Evolutionary conservation across 2,329 filamentous ascomycete genomes (phyloP).

Genomic region (Xylariaceae sp.): DNA sequence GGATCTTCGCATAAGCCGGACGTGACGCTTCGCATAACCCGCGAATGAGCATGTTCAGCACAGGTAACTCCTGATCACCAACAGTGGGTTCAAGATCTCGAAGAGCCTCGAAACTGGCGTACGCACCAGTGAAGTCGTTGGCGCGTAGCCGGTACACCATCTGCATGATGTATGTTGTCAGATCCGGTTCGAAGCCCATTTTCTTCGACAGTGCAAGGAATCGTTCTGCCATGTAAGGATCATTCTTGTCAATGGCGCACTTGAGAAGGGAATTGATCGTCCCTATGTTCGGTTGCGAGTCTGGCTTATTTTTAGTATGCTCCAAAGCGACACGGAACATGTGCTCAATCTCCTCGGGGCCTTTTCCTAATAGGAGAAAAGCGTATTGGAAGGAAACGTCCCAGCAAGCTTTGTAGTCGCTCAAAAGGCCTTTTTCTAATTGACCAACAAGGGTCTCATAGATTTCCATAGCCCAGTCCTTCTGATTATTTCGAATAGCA

Average conservation of each 20-base stretch:
- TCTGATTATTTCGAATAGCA: constrained; percentile 53
- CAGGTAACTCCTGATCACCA: constrained; percentile 53
- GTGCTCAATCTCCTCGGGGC: constrained; percentile 64
- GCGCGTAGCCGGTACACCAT: constrained; percentile 71
- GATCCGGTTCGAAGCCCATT: constrained; percentile 61
- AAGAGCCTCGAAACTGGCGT: constrained; percentile 58
- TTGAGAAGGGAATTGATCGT: constrained; percentile 75
- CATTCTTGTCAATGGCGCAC: constrained; percentile 63
- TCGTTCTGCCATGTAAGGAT: constrained; percentile 67
- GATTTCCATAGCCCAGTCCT: constrained; percentile 57
- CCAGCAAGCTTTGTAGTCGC: constrained; percentile 54
- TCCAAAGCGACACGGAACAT: constrained; percentile 65
- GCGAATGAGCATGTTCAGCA: constrained; percentile 67
- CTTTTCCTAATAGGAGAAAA: constrained; percentile 61
- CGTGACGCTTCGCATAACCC: constrained; percentile 57
- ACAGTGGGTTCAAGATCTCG: constrained; percentile 49
- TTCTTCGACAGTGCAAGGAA: constrained; percentile 63
- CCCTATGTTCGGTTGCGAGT: constrained; percentile 55
- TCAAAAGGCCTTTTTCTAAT: constrained; percentile 29
- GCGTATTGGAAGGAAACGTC: constrained; percentile 73
- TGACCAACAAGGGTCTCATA: constrained; percentile 48
- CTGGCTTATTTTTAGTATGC: constrained; percentile 41
- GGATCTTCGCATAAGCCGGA: constrained; percentile 64
- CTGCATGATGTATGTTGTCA: constrained; percentile 66
- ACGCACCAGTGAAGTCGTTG: constrained; percentile 65